phyloP scores from a whole-genome alignment of 768 basidiomycete genomes.

The Boletus eberwhitei region DNA sequence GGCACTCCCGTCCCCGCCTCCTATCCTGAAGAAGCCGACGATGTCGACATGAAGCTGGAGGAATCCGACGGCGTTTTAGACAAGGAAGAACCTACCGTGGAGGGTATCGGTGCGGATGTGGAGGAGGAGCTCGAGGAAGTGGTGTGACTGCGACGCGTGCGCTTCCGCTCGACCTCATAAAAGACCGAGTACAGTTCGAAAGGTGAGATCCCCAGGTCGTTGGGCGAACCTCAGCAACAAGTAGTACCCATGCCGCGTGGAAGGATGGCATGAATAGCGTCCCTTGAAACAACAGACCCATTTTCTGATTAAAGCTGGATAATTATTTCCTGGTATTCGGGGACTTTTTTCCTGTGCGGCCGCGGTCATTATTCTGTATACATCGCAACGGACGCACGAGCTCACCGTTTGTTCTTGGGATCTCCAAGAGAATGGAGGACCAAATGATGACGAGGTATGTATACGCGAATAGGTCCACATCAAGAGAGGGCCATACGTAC shows the following conservation, averaged over 20 bases:
- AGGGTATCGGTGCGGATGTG: constrained; percentile 25
- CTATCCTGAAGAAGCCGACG: constrained; percentile 21
- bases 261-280: no score
- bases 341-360: no score
- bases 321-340: no score
- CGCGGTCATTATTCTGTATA: no score
- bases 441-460: neutral
- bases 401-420: no score
- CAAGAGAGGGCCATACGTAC: neutral
- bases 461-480: neutral
- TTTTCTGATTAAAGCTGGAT: no score
- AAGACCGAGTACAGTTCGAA: constrained; percentile 29
- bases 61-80: constrained; percentile 29
- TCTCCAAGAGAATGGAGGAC: neutral
- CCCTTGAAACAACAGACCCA: no score
- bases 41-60: constrained; percentile 27
- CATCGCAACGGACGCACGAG: no score
- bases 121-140: constrained; percentile 19
- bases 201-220: no score
- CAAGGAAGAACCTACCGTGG: constrained; percentile 30
- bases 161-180: constrained; percentile 34
- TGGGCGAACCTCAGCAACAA: no score
- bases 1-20: constrained; percentile 15
- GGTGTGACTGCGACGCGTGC: constrained; percentile 32
- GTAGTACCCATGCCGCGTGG: no score